These are phyloP conservation scores for Fusarium pseudograminearum DNA, from an alignment of 2,329 filamentous ascomycete genomes.

Conservation along the genomic window DNA sequence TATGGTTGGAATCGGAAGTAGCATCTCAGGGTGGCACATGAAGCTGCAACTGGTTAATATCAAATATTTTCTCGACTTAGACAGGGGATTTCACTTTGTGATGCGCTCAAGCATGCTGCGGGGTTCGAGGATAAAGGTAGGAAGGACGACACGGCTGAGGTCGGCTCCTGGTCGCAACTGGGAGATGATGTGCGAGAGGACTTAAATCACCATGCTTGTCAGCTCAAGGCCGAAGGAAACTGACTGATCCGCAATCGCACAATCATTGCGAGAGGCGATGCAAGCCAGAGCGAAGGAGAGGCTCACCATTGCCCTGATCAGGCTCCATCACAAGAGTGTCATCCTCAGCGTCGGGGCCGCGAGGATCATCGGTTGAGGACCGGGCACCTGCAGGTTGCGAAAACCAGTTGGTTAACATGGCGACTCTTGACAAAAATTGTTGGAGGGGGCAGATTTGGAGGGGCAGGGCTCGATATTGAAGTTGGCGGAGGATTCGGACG, in stretches of 20 bases:
- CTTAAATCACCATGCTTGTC: slow-evolving; percentile 59
- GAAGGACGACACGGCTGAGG: slow-evolving; percentile 91
- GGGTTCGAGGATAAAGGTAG: slow-evolving; percentile 97
- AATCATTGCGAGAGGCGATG: slow-evolving; percentile 18
- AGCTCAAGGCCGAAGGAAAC: slow-evolving; percentile 17
- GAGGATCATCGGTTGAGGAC: slow-evolving; percentile 69
- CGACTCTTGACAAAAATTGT: slow-evolving; percentile 35
- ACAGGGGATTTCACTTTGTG: slow-evolving; percentile 77
- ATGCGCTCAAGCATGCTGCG: slow-evolving; percentile 98
- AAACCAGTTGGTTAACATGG: slow-evolving; percentile 60
- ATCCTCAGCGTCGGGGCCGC: slow-evolving; percentile 62
- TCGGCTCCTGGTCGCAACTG: slow-evolving; percentile 96
- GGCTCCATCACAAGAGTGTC: slow-evolving; percentile 88
- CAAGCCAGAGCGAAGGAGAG: slow-evolving; percentile 15
- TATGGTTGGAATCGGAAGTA: slow-evolving; percentile 86
- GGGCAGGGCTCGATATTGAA: slow-evolving; percentile 26
- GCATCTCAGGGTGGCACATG: slow-evolving; percentile 98
- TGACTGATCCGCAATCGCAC: slow-evolving; percentile 15
- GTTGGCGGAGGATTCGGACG: slow-evolving; percentile 42
- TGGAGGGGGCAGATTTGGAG: slow-evolving; percentile 34
- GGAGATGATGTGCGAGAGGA: slow-evolving; percentile 96
- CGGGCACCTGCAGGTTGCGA: slow-evolving; percentile 58
- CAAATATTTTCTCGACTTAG: slow-evolving; percentile 9
- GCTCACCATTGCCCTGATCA: slow-evolving; percentile 90
- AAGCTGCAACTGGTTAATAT: slow-evolving; percentile 70